These are phyloP conservation scores for Agroathelia rolfsii DNA, from an alignment of 1,284 basidiomycete genomes.

Conservation along the genomic window DNA sequence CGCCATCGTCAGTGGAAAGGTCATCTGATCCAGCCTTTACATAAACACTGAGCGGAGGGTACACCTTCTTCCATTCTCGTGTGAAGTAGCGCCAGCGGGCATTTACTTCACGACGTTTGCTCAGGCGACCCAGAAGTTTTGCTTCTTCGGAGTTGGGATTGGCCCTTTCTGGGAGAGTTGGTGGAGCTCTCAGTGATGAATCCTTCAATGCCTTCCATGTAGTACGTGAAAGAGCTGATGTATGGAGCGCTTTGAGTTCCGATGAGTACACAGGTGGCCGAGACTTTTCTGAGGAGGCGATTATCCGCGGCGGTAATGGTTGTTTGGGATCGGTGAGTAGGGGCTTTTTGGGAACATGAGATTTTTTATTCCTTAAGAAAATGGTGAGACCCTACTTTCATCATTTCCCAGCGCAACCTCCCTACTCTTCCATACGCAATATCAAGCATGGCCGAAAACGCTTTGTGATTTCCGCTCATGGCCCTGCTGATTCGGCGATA, in stretches of 20 bases:
- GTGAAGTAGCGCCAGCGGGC: conserved; percentile 59
- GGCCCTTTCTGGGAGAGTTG: conserved; percentile 44
- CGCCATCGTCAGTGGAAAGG: conserved; percentile 3
- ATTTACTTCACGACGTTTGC: conserved; percentile 64
- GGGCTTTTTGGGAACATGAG: conserved; percentile 30
- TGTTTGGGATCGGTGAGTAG: conserved; percentile 36
- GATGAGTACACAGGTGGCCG: conserved; percentile 57
- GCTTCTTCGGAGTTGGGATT: conserved; percentile 51
- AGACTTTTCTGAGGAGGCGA: conserved; percentile 40
- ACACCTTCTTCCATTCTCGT: conserved; percentile 41
- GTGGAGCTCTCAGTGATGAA: conserved; percentile 36
- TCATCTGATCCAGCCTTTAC: too few relatives aligned
- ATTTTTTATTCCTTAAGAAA: background rate
- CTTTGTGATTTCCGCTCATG: conserved; percentile 38
- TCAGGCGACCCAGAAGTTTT: conserved; percentile 49
- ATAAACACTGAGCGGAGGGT: conserved; percentile 47
- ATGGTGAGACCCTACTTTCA: conserved; percentile 34
- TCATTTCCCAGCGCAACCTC: conserved; percentile 54
- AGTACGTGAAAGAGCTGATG: conserved; percentile 36
- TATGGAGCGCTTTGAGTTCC: conserved; percentile 51
- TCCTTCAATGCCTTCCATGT: conserved; percentile 32
- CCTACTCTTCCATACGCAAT: conserved; percentile 75
- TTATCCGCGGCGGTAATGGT: conserved; percentile 34
- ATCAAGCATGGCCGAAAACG: conserved; percentile 55
- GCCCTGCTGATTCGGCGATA: conserved; percentile 46